A percentile compares a stretch with the other conserved stretches of the same genome.
Evolutionary conservation across 495 filamentous ascomycete genomes (phyloP).

Genomic region (Bryoglossum gracile): DNA sequence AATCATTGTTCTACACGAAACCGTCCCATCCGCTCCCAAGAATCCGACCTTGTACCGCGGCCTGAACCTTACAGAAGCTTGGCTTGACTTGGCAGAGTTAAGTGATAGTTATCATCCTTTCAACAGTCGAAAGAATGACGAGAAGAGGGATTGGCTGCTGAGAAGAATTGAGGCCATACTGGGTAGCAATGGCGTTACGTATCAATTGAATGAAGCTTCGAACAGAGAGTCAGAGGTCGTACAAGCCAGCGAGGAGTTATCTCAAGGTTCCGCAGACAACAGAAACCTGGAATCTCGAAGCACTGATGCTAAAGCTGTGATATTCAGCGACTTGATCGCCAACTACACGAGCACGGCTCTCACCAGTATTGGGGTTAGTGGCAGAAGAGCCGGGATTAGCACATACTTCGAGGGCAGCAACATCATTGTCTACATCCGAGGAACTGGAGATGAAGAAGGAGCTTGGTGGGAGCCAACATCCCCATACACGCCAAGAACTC

Average conservation of each 20-base stretch:
- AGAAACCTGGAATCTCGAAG: constrained; percentile 4
- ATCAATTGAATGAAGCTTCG: constrained; percentile 11
- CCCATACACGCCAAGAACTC: constrained; percentile 35
- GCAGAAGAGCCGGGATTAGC: constrained; percentile 35
- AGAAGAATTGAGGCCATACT: constrained; percentile 61
- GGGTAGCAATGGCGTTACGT: constrained; percentile 40
- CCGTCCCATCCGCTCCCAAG: constrained; percentile 62
- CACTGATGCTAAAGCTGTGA: constrained; percentile 17
- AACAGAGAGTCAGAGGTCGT: background rate
- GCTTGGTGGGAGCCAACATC: constrained; percentile 52
- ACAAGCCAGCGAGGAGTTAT: background rate
- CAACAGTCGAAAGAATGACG: constrained; percentile 77
- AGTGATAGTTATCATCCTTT: constrained; percentile 79
- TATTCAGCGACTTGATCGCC: constrained; percentile 74
- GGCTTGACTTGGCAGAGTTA: constrained; percentile 71
- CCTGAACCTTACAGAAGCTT: constrained; percentile 74
- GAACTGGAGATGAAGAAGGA: constrained; percentile 59
- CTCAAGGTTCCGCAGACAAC: constrained; percentile 1
- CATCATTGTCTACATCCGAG: constrained; percentile 84
- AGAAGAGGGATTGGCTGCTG: constrained; percentile 71
- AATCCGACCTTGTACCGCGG: constrained; percentile 48
- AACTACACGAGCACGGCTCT: constrained; percentile 58
- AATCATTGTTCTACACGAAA: constrained; percentile 65
- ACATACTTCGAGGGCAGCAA: constrained; percentile 91
- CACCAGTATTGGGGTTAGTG: constrained; percentile 15